A percentile compares a stretch with the other conserved stretches of the same genome.
Conservation (phyloP, 73 alveolate species). For the Uronychia binucleata region DNA sequence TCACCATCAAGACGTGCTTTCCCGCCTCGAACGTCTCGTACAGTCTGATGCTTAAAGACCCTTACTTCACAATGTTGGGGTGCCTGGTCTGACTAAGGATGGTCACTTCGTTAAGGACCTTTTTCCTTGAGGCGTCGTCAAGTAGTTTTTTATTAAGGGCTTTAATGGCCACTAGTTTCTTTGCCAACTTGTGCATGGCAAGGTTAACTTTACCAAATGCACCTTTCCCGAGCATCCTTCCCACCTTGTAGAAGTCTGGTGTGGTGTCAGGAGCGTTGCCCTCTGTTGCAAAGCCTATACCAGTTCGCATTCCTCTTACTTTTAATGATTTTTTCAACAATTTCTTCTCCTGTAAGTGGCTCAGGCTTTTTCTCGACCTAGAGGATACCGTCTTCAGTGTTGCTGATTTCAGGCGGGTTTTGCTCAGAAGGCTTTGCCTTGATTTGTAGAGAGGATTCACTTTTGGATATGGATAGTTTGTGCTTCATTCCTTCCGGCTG, state of each 20-base stretch:
- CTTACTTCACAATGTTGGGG: slow-evolving; percentile 17
- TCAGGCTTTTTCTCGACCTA: background rate
- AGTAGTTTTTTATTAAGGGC: slow-evolving; percentile 71
- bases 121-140: slow-evolving; percentile 41
- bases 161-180: slow-evolving; percentile 78
- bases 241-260: slow-evolving; percentile 48
- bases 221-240: slow-evolving; percentile 82
- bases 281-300: background rate
- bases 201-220: slow-evolving; percentile 89
- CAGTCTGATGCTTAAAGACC: slow-evolving; percentile 5
- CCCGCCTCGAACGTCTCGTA: slow-evolving; percentile 67
- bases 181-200: slow-evolving; percentile 76
- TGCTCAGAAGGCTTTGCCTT: background rate
- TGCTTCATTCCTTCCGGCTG: background rate
- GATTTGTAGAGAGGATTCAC: background rate
- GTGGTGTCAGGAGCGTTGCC: slow-evolving; percentile 43
- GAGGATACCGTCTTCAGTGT: background rate
- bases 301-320: background rate
- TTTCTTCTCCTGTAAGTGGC: background rate
- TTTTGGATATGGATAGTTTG: background rate
- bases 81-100: slow-evolving; percentile 36
- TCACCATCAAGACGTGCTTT: slow-evolving; percentile 88
- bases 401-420: background rate
- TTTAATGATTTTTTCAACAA: background rate
- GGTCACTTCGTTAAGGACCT: slow-evolving; percentile 52